A percentile compares a stretch with the other conserved stretches of the same genome.
phyloP scores from a whole-genome alignment of 768 basidiomycete genomes.

The Rhodotorula taiwanensis region DNA sequence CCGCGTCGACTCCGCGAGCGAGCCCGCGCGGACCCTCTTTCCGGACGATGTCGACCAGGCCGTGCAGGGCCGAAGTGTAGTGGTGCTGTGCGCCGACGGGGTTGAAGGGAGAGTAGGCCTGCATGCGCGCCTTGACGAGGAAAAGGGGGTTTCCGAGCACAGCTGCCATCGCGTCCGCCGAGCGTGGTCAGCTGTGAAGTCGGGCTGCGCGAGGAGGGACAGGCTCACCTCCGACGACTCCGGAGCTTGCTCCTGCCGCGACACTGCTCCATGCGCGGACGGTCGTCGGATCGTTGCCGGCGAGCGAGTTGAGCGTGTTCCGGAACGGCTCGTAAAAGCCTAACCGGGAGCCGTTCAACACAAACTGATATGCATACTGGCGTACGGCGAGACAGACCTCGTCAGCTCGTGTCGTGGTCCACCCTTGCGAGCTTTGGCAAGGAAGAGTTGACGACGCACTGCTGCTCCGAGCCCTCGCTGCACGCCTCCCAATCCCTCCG shows the following conservation, averaged over 20 bases:
- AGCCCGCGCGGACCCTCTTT: constrained; percentile 74
- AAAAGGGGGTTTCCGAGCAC: constrained; percentile 80
- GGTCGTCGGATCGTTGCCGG: constrained; percentile 58
- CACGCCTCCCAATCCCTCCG: constrained; percentile 51
- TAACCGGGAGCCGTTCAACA: constrained; percentile 36
- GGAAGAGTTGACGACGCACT: constrained; percentile 50
- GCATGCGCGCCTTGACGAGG: constrained; percentile 95
- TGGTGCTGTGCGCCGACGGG: constrained; percentile 92
- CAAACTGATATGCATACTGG: constrained; percentile 68
- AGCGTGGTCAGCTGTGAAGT: too few species aligned
- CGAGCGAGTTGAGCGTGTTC: constrained; percentile 57
- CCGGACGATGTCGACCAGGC: constrained; percentile 67
- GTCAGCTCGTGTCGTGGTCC: not conserved
- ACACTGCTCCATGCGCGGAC: constrained; percentile 71
- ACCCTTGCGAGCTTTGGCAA: too few species aligned
- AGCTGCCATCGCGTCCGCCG: too few species aligned
- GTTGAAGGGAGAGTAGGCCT: constrained; percentile 90
- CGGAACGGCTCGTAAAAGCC: constrained; percentile 96
- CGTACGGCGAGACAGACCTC: not conserved
- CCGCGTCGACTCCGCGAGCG: constrained; percentile 84
- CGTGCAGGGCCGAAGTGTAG: constrained; percentile 78
- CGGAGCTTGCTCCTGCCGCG: constrained; percentile 78
- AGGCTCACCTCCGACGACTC: constrained; percentile 73
- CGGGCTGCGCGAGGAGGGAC: not conserved
- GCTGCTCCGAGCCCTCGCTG: constrained; percentile 88